Evolutionary conservation across 2,329 filamentous ascomycete genomes (phyloP), one percentile per base, ranked within the genome.

Genomic region (Fusarium newnesense): DNA sequence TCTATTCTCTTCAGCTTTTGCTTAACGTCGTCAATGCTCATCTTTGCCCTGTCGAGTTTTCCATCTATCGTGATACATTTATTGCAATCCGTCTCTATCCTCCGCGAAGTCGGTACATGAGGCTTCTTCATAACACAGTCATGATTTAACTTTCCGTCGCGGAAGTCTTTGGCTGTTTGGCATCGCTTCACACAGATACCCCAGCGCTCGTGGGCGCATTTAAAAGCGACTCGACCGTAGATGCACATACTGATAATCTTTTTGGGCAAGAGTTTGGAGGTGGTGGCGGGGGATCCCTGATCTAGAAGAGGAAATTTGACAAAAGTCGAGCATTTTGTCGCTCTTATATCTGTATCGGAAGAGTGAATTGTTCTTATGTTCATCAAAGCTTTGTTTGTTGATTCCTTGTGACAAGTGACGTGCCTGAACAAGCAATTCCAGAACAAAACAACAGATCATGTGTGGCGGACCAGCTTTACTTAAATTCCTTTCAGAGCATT

Each of bases 131-230:
- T 36, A 21, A 30, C 43, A 67, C 80, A 81, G 49, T 73, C 66
- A 30, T 60, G 24, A 3, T 52, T n/a, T 13, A 63, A 39, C 8
- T 53, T 47, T 43, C 61, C 70, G 16, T 28, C 57, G 18, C 43
- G 34, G 57, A 72, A 72, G 50, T 74, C 65, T 21, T 76, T 36
- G 39, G 67, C 72, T 6, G 56, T 57, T 32, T 59, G 37, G 61
- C 79, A 81, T 7, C 43, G 54, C 56, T 69, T 76, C 30, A 77
- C 62, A 28, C 75, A 68, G 19, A 69, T 66, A 37, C 79, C 77
- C 80, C 77, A 79, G 36, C 61, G 37, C 34, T 73, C 56, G 66
- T 81, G 79, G 9, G 49, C 28, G 74, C 79, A 81, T 36, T 34
- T 34, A 57, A 78, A 81, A 39, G 78, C 36, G 37, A 70, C 70